Conservation (phyloP, 441 rosid species). For the Adansonia gregorii region DNA sequence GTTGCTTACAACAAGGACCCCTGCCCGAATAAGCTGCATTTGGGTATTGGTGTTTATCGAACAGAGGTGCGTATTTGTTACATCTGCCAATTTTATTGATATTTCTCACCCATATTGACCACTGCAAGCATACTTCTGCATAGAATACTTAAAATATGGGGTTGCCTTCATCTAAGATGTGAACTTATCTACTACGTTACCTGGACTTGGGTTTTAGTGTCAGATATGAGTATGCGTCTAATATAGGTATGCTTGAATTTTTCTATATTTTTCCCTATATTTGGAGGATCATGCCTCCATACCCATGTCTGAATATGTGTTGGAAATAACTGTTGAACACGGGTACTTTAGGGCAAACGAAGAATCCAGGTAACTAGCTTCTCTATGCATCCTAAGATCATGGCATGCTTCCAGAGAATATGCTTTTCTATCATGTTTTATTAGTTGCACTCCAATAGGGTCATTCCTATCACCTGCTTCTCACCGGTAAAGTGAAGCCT, state of each 20-base stretch:
- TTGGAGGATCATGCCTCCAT: too few species aligned
- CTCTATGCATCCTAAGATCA: slow-evolving; percentile 10
- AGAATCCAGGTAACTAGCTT: background rate
- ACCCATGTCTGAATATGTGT: too few species aligned
- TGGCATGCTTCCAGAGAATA: background rate
- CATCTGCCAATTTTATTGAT: slow-evolving; percentile 14
- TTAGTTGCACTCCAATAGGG: background rate
- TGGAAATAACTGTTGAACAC: too few species aligned
- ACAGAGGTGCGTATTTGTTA: slow-evolving; percentile 39
- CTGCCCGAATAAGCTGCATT: slow-evolving; percentile 44
- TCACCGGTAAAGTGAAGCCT: background rate
- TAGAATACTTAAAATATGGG: background rate
- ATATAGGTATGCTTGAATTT: too few species aligned
- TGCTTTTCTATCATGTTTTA: background rate
- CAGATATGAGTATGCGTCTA: too few species aligned
- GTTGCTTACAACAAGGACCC: slow-evolving; percentile 42
- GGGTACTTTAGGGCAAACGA: too few species aligned
- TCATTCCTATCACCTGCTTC: background rate
- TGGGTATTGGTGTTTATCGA: slow-evolving; percentile 50
- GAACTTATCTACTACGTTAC: too few species aligned
- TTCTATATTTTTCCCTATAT: too few species aligned
- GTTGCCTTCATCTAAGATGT: background rate
- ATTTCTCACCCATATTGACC: slow-evolving; percentile 7
- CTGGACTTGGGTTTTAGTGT: too few species aligned
- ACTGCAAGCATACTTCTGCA: background rate